A percentile compares a stretch with the other conserved stretches of the same genome.
These are phyloP conservation scores for Anthracocystis panici-leucophaei DNA, from an alignment of 1,284 basidiomycete species.

Conservation along the genomic window DNA sequence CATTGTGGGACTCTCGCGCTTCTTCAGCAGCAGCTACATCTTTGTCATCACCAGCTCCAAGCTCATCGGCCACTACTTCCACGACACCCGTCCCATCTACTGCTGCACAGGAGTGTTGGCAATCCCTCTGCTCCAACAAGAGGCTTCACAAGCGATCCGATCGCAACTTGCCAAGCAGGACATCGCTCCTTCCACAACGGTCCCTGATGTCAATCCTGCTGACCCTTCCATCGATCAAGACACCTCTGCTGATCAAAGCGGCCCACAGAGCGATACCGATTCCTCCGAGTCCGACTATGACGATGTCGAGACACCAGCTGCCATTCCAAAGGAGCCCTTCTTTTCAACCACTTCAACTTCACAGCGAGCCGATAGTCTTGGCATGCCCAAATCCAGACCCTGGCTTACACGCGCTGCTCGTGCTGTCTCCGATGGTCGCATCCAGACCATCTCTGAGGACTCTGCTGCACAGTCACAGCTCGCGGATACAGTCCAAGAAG, in stretches of 20 bases:
- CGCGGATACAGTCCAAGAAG: slow-evolving; percentile 11
- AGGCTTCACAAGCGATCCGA: slow-evolving; percentile 39
- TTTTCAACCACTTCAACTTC: slow-evolving; percentile 23
- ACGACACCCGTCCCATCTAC: slow-evolving; percentile 53
- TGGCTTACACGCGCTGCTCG: slow-evolving; percentile 44
- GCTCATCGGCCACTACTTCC: slow-evolving; percentile 56
- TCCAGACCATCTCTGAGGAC: slow-evolving; percentile 32
- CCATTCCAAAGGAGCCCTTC: slow-evolving; percentile 43
- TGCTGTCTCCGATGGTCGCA: slow-evolving; percentile 42
- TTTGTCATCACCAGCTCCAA: slow-evolving; percentile 60
- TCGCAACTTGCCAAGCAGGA: slow-evolving; percentile 26
- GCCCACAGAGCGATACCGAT: slow-evolving; percentile 32
- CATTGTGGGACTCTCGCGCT: slow-evolving; percentile 48
- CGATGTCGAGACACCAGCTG: slow-evolving; percentile 54
- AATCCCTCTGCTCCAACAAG: slow-evolving; percentile 51
- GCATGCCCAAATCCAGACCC: slow-evolving; percentile 39
- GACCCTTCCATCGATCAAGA: slow-evolving; percentile 13
- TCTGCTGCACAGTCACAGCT: slow-evolving; percentile 15
- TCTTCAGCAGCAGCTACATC: slow-evolving; percentile 62
- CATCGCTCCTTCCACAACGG: background rate
- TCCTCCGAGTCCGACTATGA: slow-evolving; percentile 46
- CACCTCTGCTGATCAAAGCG: slow-evolving; percentile 12
- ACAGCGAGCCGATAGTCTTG: slow-evolving; percentile 24
- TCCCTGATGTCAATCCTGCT: background rate
- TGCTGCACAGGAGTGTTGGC: slow-evolving; percentile 55